Evolutionary conservation across 192 early-diverging fungal genomes (phyloP).

Genomic region (Entrophospora sp.): DNA sequence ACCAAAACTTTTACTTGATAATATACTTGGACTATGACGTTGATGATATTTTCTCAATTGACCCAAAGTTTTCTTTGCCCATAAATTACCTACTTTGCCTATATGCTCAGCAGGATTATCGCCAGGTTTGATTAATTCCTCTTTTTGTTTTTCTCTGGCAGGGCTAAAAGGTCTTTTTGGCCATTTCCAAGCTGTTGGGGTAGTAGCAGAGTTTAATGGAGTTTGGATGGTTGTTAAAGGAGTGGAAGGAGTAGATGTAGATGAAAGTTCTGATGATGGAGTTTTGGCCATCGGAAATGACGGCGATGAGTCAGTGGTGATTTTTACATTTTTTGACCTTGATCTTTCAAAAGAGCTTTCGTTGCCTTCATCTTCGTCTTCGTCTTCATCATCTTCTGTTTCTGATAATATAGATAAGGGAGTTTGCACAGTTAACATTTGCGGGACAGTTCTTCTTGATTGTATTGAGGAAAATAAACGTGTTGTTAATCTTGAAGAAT

Average conservation of each 20-base stretch:
- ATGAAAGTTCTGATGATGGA: background rate
- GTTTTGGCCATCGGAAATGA: background rate
- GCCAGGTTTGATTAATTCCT: background rate
- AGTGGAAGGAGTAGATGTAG: background rate
- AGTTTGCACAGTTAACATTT: background rate
- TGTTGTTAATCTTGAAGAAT: too few species aligned
- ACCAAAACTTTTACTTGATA: conserved; percentile 6
- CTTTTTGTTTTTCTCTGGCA: conserved; percentile 3
- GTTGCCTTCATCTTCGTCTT: conserved; percentile 13
- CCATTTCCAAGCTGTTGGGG: conserved; percentile 11
- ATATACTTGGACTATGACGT: conserved; percentile 20
- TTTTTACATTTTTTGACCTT: background rate
- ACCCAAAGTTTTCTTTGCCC: conserved; percentile 20
- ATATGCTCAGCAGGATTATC: conserved; percentile 19
- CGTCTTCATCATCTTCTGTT: conserved; percentile 19
- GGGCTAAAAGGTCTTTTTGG: conserved; percentile 21
- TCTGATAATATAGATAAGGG: conserved; percentile 5
- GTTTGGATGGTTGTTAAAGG: background rate
- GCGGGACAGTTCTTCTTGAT: background rate
- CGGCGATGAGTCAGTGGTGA: background rate
- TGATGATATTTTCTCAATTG: conserved; percentile 21
- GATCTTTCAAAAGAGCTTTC: background rate
- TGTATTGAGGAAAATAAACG: conserved; percentile 10
- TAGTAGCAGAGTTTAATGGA: background rate
- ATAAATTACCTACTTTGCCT: conserved; percentile 18